Evolutionary conservation across 257 asterid genomes (phyloP), one percentile per base, ranked within the genome.

Genomic region (Plectranthus barbatus): DNA sequence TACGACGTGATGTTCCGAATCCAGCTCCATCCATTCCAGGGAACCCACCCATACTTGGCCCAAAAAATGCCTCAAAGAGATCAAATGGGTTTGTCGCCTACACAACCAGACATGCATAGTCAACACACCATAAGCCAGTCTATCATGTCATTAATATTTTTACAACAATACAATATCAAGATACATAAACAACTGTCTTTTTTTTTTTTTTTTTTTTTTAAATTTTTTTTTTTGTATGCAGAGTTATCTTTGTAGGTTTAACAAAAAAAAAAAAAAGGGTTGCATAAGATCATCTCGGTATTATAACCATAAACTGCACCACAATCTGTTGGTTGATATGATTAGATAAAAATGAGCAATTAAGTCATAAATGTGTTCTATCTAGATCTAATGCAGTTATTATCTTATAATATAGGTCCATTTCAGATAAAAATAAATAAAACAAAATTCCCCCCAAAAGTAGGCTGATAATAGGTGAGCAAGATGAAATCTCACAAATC

Each of bases 31-130:
- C 95, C 95, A 84, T 84, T 55, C 96, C 97, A 56, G 90, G 51
- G 76, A 86, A 81, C 44, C 91, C 91, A 62, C 96, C 84, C 91
- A 85, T 85, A 73, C 88, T 80, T 52, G 97, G 80, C 78, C 99
- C 99, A 71, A 93, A 93, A 74, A 93, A 90, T 47, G 99, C 87
- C 79, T 93, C 99, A 80, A 93, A 93, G 49, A 93, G 87, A 78
- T 93, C 99, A 80, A 93, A 87, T 36, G 99, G 99, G 72, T 93
- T 90, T 64, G 96, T 85, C 56, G 93, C 88, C 86, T 66, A 57
- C 21, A 65, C 51, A 71, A 73, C 24, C 61, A 79, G 62, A 44
- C 48, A 66, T 9, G 7, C 40, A 34, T 66, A 68, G 48, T 71
- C 48, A 76, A 58, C 45, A 70, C 36, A 67, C 34, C 45, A 71